These are phyloP conservation scores for Metarhizium brunneum DNA, from an alignment of 2,329 filamentous ascomycete species.

Conservation along the genomic window DNA sequence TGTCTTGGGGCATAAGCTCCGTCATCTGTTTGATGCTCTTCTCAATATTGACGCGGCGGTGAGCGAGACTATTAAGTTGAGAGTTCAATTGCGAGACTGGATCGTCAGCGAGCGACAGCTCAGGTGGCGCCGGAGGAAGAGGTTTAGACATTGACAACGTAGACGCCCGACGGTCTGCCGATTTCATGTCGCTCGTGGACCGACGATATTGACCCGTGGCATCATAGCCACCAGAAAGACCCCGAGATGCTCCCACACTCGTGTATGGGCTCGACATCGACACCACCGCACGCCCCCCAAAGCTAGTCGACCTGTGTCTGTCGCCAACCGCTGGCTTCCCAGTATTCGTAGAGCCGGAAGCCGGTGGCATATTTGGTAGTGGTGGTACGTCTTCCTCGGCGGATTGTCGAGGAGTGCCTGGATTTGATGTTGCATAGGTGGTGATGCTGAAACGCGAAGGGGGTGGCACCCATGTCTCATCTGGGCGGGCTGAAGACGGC, in stretches of 20 bases:
- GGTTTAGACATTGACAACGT: slow-evolving; percentile 41
- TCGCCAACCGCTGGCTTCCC: slow-evolving; percentile 19
- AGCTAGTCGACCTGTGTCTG: slow-evolving; percentile 11
- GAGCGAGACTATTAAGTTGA: slow-evolving; percentile 53
- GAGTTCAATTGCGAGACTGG: slow-evolving; percentile 59
- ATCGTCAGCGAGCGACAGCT: slow-evolving; percentile 46
- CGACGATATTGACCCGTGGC: slow-evolving; percentile 1
- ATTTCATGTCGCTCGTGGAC: slow-evolving; percentile 4
- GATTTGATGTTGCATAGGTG: slow-evolving; percentile 45
- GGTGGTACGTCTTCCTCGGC: slow-evolving; percentile 16
- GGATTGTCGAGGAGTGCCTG: slow-evolving; percentile 17
- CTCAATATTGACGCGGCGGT: slow-evolving; percentile 62
- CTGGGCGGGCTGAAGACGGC: slow-evolving; percentile 10
- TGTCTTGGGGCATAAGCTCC: slow-evolving; percentile 65
- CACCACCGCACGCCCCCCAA: slow-evolving; percentile 18
- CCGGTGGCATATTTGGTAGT: slow-evolving; percentile 14
- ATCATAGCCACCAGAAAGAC: background rate
- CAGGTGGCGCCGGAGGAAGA: slow-evolving; percentile 52
- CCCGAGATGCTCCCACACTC: background rate
- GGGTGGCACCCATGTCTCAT: slow-evolving; percentile 38
- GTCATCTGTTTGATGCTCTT: slow-evolving; percentile 69
- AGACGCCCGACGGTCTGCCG: slow-evolving; percentile 17
- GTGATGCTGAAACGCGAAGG: slow-evolving; percentile 55
- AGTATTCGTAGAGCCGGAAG: slow-evolving; percentile 21
- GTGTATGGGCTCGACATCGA: slow-evolving; percentile 15